phyloP scores from a whole-genome alignment of 768 basidiomycete genomes.

The Pisolithus albus region DNA sequence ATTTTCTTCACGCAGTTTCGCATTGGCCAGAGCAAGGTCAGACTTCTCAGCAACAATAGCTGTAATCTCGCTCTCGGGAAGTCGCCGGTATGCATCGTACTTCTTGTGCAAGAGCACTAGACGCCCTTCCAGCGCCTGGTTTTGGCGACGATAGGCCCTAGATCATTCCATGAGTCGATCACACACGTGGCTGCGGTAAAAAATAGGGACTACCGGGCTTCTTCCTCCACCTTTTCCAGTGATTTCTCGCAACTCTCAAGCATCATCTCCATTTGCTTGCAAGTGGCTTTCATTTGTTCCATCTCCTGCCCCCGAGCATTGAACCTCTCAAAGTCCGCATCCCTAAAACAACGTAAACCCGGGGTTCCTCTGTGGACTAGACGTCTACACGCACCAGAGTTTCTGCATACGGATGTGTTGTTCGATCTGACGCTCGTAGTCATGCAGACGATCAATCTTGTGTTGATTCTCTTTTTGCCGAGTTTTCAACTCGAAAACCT shows the following conservation, averaged over 20 bases:
- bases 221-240: conserved; percentile 48
- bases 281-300: conserved; percentile 46
- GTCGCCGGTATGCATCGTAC: conserved; percentile 28
- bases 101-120: conserved; percentile 41
- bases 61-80: conserved; percentile 37
- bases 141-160: conserved; percentile 53
- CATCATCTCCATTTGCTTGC: conserved; percentile 60
- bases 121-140: conserved; percentile 56
- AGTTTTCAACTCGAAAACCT: conserved; percentile 69
- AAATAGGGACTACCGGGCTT: conserved; percentile 45
- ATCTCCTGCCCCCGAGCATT: conserved; percentile 59
- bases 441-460: conserved; percentile 71
- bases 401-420: conserved; percentile 71
- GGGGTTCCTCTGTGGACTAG: background rate
- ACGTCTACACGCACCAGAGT: conserved; percentile 55
- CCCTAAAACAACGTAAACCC: conserved; percentile 40
- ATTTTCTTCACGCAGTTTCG: conserved; percentile 54
- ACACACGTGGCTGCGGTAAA: background rate
- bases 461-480: conserved; percentile 71
- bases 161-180: background rate
- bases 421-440: conserved; percentile 85
- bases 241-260: conserved; percentile 52
- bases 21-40: conserved; percentile 42
- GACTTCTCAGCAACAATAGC: conserved; percentile 42
- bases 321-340: conserved; percentile 64